phyloP scores from a whole-genome alignment of 176 grass and related monocot species.

The Sorghum bicolor region Sorghum_bicolor_NCBIv3 NC_012873.2:54835001-54835500 shows the following conservation, averaged over 20 bases:
- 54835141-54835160: constrained; percentile 96
- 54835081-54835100: not conserved
- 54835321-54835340: not conserved
- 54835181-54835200: constrained; percentile 96
- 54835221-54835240: constrained; percentile 98
- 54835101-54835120: constrained; percentile 94
- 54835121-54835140: constrained; percentile 99
- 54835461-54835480: constrained; percentile 89
- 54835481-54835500: constrained; percentile 89
- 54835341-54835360: not conserved
- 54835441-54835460: constrained; percentile 72
- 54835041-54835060: not conserved
- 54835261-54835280: constrained; percentile 97
- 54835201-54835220: constrained; percentile 83
- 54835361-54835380: not conserved
- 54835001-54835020: not conserved
- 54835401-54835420: constrained; percentile 87
- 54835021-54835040: not conserved
- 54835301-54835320: constrained; percentile 8
- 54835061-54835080: not conserved
- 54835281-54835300: constrained; percentile 28
- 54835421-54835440: constrained; percentile 73
- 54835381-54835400: constrained; percentile 54
- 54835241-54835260: constrained; percentile 91
- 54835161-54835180: constrained; percentile 97